Evolutionary conservation across 202 grass and related monocot genomes (phyloP).

Genomic region (Saccharum hybrid): DNA sequence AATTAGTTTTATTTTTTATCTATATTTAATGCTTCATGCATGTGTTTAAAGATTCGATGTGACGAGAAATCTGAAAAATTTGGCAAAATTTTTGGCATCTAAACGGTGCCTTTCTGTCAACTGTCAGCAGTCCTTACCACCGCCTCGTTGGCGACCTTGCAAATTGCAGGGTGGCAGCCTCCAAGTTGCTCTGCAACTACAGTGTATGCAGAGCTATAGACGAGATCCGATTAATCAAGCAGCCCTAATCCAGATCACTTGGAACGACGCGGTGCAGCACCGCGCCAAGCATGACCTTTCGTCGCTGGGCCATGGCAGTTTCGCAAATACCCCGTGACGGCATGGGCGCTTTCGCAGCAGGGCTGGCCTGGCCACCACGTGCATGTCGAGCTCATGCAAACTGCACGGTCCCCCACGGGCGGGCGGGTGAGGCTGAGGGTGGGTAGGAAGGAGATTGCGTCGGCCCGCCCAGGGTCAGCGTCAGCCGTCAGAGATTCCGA

Average conservation of each 20-base stretch:
- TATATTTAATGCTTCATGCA: no score
- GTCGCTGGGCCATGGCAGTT: not conserved
- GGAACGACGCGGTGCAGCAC: not conserved
- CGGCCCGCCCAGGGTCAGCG: conserved; percentile 1
- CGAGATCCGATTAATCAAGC: not conserved
- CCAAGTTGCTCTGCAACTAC: not conserved
- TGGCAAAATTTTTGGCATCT: no score
- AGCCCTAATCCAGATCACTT: not conserved
- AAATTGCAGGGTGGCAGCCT: conserved; percentile 6
- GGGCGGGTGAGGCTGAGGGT: not conserved
- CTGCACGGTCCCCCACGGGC: conserved; percentile 16
- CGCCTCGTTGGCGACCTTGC: not conserved
- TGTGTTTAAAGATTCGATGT: no score
- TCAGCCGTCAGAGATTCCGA: conserved; percentile 14
- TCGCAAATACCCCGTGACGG: conserved; percentile 45
- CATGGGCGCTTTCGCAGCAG: not conserved
- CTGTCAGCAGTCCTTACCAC: not conserved
- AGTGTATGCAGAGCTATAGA: not conserved
- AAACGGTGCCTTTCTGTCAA: no score
- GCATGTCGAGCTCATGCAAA: conserved; percentile 33
- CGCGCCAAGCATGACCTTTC: not conserved
- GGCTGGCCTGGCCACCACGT: not conserved
- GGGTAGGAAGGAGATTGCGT: not conserved
- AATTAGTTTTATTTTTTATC: no score
- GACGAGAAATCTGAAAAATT: no score